A percentile compares a stretch with the other conserved stretches of the same genome.
phyloP scores from a whole-genome alignment of 2,329 filamentous ascomycete genomes.

The Trichoderma guizhouense region DNA sequence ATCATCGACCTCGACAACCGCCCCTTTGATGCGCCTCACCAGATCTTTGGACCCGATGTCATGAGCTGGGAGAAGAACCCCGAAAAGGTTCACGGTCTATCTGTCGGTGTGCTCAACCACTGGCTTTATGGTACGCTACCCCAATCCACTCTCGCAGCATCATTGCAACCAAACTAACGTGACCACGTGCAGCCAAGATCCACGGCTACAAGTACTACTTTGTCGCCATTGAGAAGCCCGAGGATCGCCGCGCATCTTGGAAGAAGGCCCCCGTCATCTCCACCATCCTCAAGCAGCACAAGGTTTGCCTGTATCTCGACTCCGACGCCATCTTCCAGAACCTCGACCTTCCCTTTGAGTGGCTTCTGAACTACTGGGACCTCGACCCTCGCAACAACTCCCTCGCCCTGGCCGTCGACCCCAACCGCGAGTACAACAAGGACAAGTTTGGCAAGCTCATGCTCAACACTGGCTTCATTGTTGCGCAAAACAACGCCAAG shows the following conservation, averaged over 20 bases:
- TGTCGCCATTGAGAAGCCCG: slow-evolving; percentile 36
- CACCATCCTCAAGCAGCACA: slow-evolving; percentile 42
- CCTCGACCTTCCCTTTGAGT: slow-evolving; percentile 44
- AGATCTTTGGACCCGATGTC: slow-evolving; percentile 34
- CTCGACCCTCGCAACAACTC: slow-evolving; percentile 39
- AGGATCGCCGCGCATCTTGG: slow-evolving; percentile 45
- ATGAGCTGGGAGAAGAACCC: slow-evolving; percentile 38
- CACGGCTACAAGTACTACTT: slow-evolving; percentile 49
- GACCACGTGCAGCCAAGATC: slow-evolving; percentile 35
- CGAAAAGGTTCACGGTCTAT: slow-evolving; percentile 34
- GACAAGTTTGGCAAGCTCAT: slow-evolving; percentile 40
- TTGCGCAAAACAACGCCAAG: slow-evolving; percentile 48
- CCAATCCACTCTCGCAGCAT: background rate
- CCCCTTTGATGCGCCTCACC: slow-evolving; percentile 33
- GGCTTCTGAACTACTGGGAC: slow-evolving; percentile 47
- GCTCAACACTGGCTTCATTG: slow-evolving; percentile 53
- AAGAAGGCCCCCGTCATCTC: slow-evolving; percentile 43
- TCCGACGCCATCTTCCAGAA: slow-evolving; percentile 44
- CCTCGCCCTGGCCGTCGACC: slow-evolving; percentile 41
- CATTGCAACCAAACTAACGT: slow-evolving; percentile 22
- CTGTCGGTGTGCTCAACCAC: slow-evolving; percentile 43
- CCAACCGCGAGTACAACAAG: slow-evolving; percentile 36
- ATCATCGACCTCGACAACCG: slow-evolving; percentile 46
- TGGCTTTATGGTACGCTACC: slow-evolving; percentile 39
- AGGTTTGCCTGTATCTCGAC: slow-evolving; percentile 44